Evolutionary conservation across 2,329 filamentous ascomycete genomes (phyloP).

Genomic region (Fusarium sp.): DNA sequence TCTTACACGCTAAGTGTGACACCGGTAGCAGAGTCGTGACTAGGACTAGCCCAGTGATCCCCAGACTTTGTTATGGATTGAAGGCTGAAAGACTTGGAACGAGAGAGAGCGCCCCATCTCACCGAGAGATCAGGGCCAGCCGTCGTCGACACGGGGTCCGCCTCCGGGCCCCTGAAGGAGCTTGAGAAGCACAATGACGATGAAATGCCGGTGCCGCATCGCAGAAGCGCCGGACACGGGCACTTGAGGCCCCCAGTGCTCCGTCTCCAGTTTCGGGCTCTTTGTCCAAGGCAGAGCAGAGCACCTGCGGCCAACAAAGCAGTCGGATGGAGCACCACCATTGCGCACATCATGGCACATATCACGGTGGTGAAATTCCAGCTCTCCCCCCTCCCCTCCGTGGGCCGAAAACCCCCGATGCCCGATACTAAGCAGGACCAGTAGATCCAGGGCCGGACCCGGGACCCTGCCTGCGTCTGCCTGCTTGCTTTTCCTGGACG

Average conservation of each 20-base stretch:
- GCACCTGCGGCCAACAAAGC: not conserved
- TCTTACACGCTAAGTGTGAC: conserved; percentile 26
- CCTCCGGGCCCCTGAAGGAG: conserved; percentile 22
- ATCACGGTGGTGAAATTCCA: conserved; percentile 21
- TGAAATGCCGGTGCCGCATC: conserved; percentile 16
- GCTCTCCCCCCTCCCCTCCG: not conserved
- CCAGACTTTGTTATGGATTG: conserved; percentile 34
- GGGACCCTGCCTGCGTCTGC: conserved; percentile 7
- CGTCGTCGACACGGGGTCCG: conserved; percentile 39
- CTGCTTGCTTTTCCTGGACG: conserved; percentile 18
- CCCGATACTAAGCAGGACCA: conserved; percentile 17
- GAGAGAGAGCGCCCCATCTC: conserved; percentile 13
- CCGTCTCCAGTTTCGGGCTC: conserved; percentile 21
- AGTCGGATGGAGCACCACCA: not conserved
- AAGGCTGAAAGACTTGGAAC: conserved; percentile 20
- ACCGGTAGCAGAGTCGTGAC: conserved; percentile 21
- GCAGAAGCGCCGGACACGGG: conserved; percentile 16
- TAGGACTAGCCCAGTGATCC: conserved; percentile 34
- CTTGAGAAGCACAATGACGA: conserved; percentile 36
- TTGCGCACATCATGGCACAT: conserved; percentile 29
- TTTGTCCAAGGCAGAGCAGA: conserved; percentile 10
- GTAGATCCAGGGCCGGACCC: not conserved
- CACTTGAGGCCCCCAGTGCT: conserved; percentile 16
- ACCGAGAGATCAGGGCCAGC: conserved; percentile 36
- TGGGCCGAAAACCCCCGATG: conserved; percentile 34